Base-by-base conservation (phyloP, 2,329 filamentous ascomycete genomes). In the Claviceps sp. region DNA sequence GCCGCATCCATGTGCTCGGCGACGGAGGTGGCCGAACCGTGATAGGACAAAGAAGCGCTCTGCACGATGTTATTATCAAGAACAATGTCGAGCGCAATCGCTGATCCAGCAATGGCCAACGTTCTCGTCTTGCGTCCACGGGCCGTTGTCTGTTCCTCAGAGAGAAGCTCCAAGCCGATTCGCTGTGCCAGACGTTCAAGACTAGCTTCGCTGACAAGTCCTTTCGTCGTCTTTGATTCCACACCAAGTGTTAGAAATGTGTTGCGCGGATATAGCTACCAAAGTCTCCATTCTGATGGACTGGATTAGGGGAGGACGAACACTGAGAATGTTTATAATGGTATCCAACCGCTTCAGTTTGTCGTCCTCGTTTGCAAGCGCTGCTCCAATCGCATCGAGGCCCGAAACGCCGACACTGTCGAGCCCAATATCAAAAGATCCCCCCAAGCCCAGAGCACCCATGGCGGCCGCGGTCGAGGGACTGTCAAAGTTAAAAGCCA, bases 201-300 rank as follows among this genome's bases (percentile, higher is more conserved):
- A 2, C 85, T 85, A 34, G 85, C 81, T 60, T 87, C 84, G 58
- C 85, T 87, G 40, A 91, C 81, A 42, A 82, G 70, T 4, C 84
- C 84, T 56, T 79, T 78, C 58, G 66, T 70, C 53, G 72, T 67
- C 63, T 69, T 36, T 8, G 42, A 22, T 34, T 46, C 43, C 18
- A 36, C 38, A 6, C 2, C 11, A 16, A 5, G 20, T 6, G 37
- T 49, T 30, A 53, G 52, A 45, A 47, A 42, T 13, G 40, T 6
- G 18, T 42, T 42, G 22, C 26, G 16, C 5, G 24, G 20, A 34
- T 11, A 34, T 3, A 34, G 30, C 9, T 30, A 30, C 30, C 30
- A 34, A 34, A 34, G 30, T 11, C 30, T 34, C 30, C 30, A 34
- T 34, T 9, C 30, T 34, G 30, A 34, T 34, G 30, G 30, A 34